phyloP scores from a whole-genome alignment of 495 filamentous ascomycete genomes.

The Sporormia fimetaria region DNA sequence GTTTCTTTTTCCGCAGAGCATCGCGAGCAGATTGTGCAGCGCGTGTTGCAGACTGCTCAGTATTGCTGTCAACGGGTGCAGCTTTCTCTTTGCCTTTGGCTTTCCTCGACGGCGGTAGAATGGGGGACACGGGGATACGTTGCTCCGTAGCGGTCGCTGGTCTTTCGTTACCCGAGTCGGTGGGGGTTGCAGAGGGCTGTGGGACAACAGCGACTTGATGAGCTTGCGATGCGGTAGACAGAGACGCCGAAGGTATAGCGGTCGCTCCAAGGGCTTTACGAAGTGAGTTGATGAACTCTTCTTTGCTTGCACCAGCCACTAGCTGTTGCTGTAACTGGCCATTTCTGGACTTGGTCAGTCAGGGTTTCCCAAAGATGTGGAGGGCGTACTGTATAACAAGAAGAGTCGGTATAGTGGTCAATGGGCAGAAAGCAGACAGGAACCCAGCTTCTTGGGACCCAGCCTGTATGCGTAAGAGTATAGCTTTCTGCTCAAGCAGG shows the following conservation, averaged over 20 bases:
- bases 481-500: conserved; percentile 45
- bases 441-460: conserved; percentile 70
- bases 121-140: conserved; percentile 1
- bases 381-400: conserved; percentile 50
- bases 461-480: conserved; percentile 56
- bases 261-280: conserved; percentile 11
- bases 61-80: conserved; percentile 13
- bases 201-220: background rate
- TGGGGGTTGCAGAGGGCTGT: background rate
- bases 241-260: conserved; percentile 1
- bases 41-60: conserved; percentile 11
- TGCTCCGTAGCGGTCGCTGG: conserved; percentile 3
- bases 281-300: conserved; percentile 21
- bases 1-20: conserved; percentile 18
- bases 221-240: background rate
- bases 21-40: conserved; percentile 22
- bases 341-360: conserved; percentile 9
- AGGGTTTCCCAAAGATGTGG: background rate
- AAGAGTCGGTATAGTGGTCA: conserved; percentile 60
- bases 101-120: conserved; percentile 12
- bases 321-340: conserved; percentile 24
- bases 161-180: background rate
- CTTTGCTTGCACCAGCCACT: conserved; percentile 9
- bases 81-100: conserved; percentile 25
- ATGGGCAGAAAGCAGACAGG: conserved; percentile 66